phyloP scores from a whole-genome alignment of 129 eudicot species.

The Dittrichia graveolens region DNA sequence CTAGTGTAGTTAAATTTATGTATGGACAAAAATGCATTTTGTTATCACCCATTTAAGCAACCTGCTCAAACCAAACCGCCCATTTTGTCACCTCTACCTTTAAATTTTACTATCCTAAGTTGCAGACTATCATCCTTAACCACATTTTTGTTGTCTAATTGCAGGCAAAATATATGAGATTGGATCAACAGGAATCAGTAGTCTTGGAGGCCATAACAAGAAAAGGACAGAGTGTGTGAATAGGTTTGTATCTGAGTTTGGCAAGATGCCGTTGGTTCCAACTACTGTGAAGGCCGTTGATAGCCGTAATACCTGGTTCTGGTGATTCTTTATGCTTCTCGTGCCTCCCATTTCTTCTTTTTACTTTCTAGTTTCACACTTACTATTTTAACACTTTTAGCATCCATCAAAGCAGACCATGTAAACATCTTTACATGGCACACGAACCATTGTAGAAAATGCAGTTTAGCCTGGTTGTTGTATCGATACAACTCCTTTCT shows the following conservation, averaged over 20 bases:
- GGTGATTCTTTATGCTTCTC: constrained; percentile 49
- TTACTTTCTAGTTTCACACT: constrained; percentile 3
- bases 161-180: constrained; percentile 81
- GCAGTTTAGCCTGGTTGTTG: constrained; percentile 20
- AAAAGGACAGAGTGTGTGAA: constrained; percentile 78
- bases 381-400: constrained; percentile 13
- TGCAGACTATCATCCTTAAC: background rate
- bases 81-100: background rate
- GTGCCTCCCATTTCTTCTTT: no score
- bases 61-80: background rate
- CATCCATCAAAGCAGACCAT: constrained; percentile 16
- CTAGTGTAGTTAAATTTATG: no score
- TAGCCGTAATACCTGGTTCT: constrained; percentile 80
- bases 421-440: constrained; percentile 9
- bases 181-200: constrained; percentile 92
- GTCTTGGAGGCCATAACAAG: constrained; percentile 78
- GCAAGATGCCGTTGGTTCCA: constrained; percentile 77
- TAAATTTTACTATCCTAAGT: background rate
- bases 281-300: constrained; percentile 89
- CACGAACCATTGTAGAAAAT: background rate
- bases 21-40: background rate
- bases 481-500: constrained; percentile 5
- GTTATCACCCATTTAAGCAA: background rate
- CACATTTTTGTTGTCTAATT: constrained; percentile 24
- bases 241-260: constrained; percentile 65